These are phyloP conservation scores for Saprolegnia parasitica DNA, from an alignment of 352 stramenopile genomes.

Conservation along the genomic window DNA sequence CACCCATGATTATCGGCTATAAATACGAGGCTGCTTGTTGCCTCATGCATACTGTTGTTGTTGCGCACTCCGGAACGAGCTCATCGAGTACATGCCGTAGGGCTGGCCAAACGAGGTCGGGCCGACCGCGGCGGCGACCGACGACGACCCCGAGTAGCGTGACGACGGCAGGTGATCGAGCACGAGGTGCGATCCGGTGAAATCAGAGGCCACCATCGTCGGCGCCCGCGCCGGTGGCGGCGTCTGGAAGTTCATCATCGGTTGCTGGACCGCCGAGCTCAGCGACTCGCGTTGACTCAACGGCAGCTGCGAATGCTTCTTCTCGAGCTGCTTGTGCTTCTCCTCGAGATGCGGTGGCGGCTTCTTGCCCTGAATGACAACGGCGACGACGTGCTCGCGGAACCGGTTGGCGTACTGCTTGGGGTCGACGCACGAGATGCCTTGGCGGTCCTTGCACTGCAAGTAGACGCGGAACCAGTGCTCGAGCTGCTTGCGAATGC, in stretches of 20 bases:
- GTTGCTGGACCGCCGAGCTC: not conserved
- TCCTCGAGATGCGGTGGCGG: not conserved
- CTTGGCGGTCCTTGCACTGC: conserved; percentile 66
- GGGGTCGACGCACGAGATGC: conserved; percentile 81
- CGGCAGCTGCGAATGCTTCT: conserved; percentile 6
- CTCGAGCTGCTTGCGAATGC: conserved; percentile 89
- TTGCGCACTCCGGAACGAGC: not conserved
- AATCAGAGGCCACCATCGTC: conserved; percentile 25
- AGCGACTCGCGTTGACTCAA: conserved; percentile 17
- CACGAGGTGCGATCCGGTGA: conserved; percentile 25
- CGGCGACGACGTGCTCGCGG: conserved; percentile 76
- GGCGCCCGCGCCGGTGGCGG: not conserved
- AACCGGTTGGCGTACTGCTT: conserved; percentile 79
- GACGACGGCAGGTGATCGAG: conserved; percentile 17
- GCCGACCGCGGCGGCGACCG: not conserved
- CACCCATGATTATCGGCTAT: too few relatives aligned
- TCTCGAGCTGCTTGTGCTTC: conserved; percentile 6
- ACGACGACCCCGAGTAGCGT: conserved; percentile 5
- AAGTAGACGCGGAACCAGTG: conserved; percentile 77
- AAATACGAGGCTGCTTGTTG: too few relatives aligned
- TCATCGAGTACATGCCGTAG: conserved; percentile 2
- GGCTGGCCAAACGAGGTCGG: not conserved
- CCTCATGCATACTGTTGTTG: too few relatives aligned
- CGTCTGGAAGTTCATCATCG: not conserved
- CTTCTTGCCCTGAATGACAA: conserved; percentile 65